Evolutionary conservation across 768 basidiomycete genomes (phyloP), one percentile per base, ranked within the genome.

Genomic region (Pleurotus tuber-regium): DNA sequence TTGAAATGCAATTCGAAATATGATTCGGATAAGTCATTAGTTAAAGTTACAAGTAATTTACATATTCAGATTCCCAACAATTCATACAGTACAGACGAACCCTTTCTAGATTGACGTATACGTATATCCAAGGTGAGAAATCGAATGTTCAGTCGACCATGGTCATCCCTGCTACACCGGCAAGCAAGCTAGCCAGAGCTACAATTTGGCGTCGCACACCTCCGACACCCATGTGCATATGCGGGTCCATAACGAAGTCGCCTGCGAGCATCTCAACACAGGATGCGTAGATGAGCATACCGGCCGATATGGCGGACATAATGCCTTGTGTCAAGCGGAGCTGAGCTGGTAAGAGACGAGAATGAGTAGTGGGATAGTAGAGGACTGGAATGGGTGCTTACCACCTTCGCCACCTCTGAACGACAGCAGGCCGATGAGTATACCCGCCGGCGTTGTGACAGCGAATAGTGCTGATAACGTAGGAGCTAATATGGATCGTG

Each of bases 261-360:
- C 81, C 89, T 0, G 87, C 89, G 46, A 92, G 79, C 86, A 92
- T 92, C 74, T 92, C 90, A 5, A 92, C 88, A 8, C 84, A 87
- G 9, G 86, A 80, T 0, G 86, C 89, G 59, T 91, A 92, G 39
- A 86, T 89, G 43, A 92, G 77, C 85, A 92, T 83, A 2, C 89
- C 89, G 0, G 89, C 87, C 0, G 86, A 89, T 26, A 90, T 73
- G n/a, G 87, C 87, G 5, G 83, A 85, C 84, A 91, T 84, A 38
- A 91, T 61, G 18, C 89, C 89, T 62, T 87, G 84, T 1, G 75
- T 74, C 12, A 87, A 72, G 30, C 72, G 67, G 63, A 84, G 70
- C n/a, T 71, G 70, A 8, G 71, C 78, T 78, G 58, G 18, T n/a
- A n/a, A n/a, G n/a, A n/a, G n/a, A n/a, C n/a, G n/a, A 25, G 41